Conservation (phyloP, 306 rosid genomes). For the Prunus davidiana region DNA sequence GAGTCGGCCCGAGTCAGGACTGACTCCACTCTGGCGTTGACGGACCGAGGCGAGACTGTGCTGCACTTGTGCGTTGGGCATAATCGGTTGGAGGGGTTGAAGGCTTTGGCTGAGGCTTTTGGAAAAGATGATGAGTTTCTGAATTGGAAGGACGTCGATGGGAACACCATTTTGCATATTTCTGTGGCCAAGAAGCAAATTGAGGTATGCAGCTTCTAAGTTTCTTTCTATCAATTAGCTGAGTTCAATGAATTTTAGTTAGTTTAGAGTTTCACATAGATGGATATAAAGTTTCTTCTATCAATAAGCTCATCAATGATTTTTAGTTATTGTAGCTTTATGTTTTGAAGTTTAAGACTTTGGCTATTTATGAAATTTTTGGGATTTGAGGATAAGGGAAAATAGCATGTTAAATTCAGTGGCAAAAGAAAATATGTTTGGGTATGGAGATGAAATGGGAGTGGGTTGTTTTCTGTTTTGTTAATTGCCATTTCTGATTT, state of each 20-base stretch:
- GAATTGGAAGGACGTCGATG: constrained; percentile 24
- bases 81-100: constrained; percentile 29
- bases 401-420: background rate
- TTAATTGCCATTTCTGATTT: background rate
- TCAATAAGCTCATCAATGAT: background rate
- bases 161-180: constrained; percentile 29
- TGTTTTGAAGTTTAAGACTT: background rate
- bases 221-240: background rate
- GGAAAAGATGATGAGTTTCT: constrained; percentile 6
- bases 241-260: background rate
- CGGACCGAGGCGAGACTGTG: constrained; percentile 23
- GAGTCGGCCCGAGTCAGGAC: constrained; percentile 20
- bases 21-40: constrained; percentile 18
- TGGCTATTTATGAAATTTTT: background rate
- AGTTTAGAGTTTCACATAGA: background rate
- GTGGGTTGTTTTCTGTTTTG: background rate
- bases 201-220: constrained; percentile 14
- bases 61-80: constrained; percentile 31
- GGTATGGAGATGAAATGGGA: background rate
- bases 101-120: constrained; percentile 17
- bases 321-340: background rate
- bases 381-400: background rate
- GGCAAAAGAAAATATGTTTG: background rate
- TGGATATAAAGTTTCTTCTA: background rate
- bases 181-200: constrained; percentile 30